Percentiles rank a stretch among this genome's conserved stretches.
These are phyloP conservation scores for Plasmodium gaboni DNA, from an alignment of 169 alveolate species.

Conservation along the genomic window DNA sequence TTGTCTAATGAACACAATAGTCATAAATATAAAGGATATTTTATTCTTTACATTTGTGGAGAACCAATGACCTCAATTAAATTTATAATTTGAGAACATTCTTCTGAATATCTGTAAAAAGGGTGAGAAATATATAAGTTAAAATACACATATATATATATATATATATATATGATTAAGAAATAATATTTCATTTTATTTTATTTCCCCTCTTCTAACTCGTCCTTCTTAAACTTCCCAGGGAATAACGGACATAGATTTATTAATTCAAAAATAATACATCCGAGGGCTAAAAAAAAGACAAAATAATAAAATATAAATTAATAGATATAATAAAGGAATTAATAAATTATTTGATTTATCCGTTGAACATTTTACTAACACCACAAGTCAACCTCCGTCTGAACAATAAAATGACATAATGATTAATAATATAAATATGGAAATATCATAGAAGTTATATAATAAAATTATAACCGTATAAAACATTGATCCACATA, in stretches of 20 bases:
- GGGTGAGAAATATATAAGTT: not conserved
- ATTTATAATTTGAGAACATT: constrained; percentile 74
- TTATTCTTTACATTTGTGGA: constrained; percentile 40
- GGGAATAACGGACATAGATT: constrained; percentile 67
- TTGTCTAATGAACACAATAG: not conserved
- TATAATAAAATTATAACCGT: constrained; percentile 47
- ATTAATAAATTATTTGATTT: not conserved
- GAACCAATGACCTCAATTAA: constrained; percentile 74
- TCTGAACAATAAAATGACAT: constrained; percentile 11
- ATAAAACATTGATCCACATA: constrained; percentile 82
- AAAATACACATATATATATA: not conserved
- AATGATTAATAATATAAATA: not conserved
- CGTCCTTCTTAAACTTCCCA: constrained; percentile 66
- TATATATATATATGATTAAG: not conserved
- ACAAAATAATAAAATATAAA: not conserved
- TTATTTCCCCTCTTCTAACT: constrained; percentile 8
- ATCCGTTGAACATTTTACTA: constrained; percentile 9
- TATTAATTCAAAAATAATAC: constrained; percentile 72
- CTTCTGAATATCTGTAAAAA: constrained; percentile 54
- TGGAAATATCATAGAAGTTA: not conserved
- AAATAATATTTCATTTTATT: not conserved
- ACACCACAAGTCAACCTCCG: constrained; percentile 77
- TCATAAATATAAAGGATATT: not conserved
- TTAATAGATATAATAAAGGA: not conserved
- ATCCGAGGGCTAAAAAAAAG: constrained; percentile 44